phyloP scores from a whole-genome alignment of 108 stramenopile genomes.

The Nitzschia sp. region DNA sequence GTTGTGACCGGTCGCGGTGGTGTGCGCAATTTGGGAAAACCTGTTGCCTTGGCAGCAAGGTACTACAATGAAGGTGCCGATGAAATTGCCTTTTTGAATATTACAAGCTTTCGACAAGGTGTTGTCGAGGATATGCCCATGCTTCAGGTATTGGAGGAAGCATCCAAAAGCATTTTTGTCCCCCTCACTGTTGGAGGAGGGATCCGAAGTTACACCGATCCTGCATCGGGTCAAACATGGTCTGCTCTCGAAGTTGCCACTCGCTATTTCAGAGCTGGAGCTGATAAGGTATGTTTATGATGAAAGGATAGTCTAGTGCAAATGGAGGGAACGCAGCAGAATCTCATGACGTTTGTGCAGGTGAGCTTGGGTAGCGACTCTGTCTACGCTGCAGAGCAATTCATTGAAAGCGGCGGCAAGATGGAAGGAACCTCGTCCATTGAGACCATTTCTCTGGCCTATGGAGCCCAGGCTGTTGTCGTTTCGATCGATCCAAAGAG shows the following conservation, averaged over 20 bases:
- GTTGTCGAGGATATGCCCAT: conserved; percentile 97
- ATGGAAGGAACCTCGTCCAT: conserved; percentile 85
- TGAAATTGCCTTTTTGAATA: conserved; percentile 97
- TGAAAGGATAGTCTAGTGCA: too few relatives aligned
- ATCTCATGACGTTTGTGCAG: background rate
- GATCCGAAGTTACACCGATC: conserved; percentile 92
- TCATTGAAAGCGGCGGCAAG: conserved; percentile 48
- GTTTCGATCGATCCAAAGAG: conserved; percentile 97
- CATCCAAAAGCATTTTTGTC: conserved; percentile 93
- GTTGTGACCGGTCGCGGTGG: conserved; percentile 72
- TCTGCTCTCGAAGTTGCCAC: conserved; percentile 93
- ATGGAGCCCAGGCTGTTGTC: conserved; percentile 98
- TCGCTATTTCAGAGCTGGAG: conserved; percentile 98
- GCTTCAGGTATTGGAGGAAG: conserved; percentile 92
- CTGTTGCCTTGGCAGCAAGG: conserved; percentile 82
- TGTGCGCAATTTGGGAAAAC: conserved; percentile 98
- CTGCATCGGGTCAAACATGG: conserved; percentile 68
- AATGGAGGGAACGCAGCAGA: background rate
- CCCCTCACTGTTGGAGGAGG: conserved; percentile 98
- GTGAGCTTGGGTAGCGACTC: conserved; percentile 93
- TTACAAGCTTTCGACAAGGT: conserved; percentile 92
- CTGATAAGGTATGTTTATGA: conserved; percentile 79
- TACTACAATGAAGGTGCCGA: conserved; percentile 97
- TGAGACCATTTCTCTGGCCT: conserved; percentile 86
- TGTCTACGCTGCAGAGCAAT: conserved; percentile 87